Evolutionary conservation across 371 early-diverging fungal species (phyloP), one percentile per base, ranked within the genome.

Genomic region (Actinomucor elegans): DNA sequence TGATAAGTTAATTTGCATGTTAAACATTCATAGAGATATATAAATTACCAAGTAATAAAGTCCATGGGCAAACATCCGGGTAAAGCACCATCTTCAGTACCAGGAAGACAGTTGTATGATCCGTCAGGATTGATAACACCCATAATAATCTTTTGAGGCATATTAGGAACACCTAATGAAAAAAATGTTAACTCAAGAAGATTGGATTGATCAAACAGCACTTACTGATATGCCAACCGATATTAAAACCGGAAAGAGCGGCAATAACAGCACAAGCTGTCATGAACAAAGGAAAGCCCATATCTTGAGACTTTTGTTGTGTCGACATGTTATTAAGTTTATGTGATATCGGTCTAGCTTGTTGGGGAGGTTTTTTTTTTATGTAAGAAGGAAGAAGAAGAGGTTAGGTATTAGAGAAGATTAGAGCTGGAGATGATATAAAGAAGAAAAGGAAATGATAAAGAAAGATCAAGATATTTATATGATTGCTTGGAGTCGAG

Each of bases 21-120:
- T n/a, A n/a, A n/a, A n/a, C 37, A 4, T 40, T 4, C 24, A n/a
- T 9, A 28, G 3, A 20, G 4, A 9, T 23, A 9, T 27, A 11
- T 43, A 3, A 37, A 35, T 41, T 54, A 58, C 75, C 75, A 74
- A 23, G 61, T 55, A 26, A 41, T 50, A 37, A 57, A 56, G 17
- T 37, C 33, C 75, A 74, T 74, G 5, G 75, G 75, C n/a, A 74
- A 56, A 49, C n/a, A n/a, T n/a, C n/a, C n/a, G n/a, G n/a, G n/a
- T n/a, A n/a, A n/a, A n/a, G n/a, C n/a, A n/a, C n/a, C n/a, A n/a
- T n/a, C n/a, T n/a, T n/a, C n/a, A n/a, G n/a, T n/a, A n/a, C n/a
- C 75, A 74, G 4, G 68, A 55, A 8, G 71, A 69, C 12, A 74
- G 52, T 31, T 51, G 40, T 3, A 47, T 38, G 20, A 23, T 38